phyloP scores from a whole-genome alignment of 306 rosid genomes.

The Arachis hypogaea region DNA sequence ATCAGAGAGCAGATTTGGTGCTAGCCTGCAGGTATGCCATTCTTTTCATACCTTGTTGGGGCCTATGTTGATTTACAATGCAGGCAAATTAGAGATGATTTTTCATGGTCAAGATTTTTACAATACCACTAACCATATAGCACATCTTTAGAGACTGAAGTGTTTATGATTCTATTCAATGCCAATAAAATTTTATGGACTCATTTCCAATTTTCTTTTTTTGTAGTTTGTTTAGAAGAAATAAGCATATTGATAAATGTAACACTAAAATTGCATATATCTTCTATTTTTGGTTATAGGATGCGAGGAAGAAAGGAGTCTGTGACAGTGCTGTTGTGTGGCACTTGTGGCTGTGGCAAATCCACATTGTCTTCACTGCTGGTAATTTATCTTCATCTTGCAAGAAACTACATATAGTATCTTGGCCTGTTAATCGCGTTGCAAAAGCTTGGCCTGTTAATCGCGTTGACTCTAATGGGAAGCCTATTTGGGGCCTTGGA shows the following conservation, averaged over 20 bases:
- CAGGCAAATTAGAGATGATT: slow-evolving; percentile 16
- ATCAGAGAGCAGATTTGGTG: slow-evolving; percentile 79
- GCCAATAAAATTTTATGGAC: too few relatives aligned
- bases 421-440: slow-evolving; percentile 31
- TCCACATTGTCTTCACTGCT: slow-evolving; percentile 94
- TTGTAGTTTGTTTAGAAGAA: too few relatives aligned
- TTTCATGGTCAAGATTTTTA: slow-evolving; percentile 27
- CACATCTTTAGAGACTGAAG: too few relatives aligned
- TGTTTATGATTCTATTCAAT: too few relatives aligned
- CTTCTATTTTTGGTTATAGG: slow-evolving; percentile 45
- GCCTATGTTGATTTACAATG: slow-evolving; percentile 24
- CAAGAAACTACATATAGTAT: neutral
- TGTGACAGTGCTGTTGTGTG: slow-evolving; percentile 84
- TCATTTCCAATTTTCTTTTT: too few relatives aligned
- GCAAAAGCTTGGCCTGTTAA: slow-evolving; percentile 99
- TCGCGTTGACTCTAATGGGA: slow-evolving; percentile 69
- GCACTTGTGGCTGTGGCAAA: slow-evolving; percentile 99
- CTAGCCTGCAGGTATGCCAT: slow-evolving; percentile 82
- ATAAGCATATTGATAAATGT: too few relatives aligned
- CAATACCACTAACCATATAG: neutral
- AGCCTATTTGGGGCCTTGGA: slow-evolving; percentile 59
- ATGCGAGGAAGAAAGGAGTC: slow-evolving; percentile 93
- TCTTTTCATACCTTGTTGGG: slow-evolving; percentile 30
- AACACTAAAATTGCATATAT: too few relatives aligned
- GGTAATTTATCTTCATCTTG: slow-evolving; percentile 54